These are phyloP conservation scores for Amoebophrya sp. DNA, from an alignment of 169 alveolate genomes.

Conservation along the genomic window DNA sequence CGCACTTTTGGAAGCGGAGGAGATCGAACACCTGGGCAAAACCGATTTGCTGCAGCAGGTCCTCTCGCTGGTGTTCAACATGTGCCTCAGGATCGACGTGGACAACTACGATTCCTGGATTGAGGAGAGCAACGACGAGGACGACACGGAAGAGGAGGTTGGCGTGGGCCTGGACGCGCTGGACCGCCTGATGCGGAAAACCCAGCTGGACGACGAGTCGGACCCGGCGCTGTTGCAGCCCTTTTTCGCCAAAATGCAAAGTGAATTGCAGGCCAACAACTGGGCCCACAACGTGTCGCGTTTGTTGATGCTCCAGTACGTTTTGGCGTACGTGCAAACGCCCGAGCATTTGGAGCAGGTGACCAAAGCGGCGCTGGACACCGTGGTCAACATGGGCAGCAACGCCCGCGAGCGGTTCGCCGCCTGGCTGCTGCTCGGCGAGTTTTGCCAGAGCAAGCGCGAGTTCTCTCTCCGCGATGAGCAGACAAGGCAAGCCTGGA, in stretches of 20 bases:
- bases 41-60: not conserved
- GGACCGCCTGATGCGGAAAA: not conserved
- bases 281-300: not conserved
- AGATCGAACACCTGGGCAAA: not conserved
- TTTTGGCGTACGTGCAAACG: not conserved
- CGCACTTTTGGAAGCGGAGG: not conserved
- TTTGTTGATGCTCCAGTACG: not conserved
- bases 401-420: constrained; percentile 12
- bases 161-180: not conserved
- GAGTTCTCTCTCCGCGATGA: not conserved
- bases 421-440: not conserved
- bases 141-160: constrained; percentile 7
- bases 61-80: not conserved
- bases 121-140: not conserved
- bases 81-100: not conserved
- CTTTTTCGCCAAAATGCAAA: not conserved
- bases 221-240: not conserved
- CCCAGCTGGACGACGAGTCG: not conserved
- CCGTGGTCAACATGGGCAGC: not conserved
- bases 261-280: not conserved
- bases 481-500: not conserved
- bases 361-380: not conserved
- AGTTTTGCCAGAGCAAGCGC: not conserved
- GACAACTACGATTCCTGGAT: not conserved
- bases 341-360: not conserved